These are phyloP conservation scores for Russula compacta DNA, from an alignment of 768 basidiomycete genomes.

Conservation along the genomic window DNA sequence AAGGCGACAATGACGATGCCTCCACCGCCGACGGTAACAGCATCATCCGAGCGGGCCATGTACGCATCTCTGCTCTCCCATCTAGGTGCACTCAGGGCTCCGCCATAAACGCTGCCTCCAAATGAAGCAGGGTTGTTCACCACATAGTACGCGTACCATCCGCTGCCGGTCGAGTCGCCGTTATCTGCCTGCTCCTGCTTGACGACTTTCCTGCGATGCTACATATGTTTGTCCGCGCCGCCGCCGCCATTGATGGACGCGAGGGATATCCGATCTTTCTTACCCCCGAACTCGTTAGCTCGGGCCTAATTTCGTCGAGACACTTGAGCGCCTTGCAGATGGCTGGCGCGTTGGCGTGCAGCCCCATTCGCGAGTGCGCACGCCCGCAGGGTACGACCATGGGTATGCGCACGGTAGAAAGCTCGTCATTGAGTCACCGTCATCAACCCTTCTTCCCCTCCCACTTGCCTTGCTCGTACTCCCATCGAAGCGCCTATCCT, in stretches of 20 bases:
- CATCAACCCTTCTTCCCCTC: conserved; percentile 22
- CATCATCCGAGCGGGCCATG: conserved; percentile 45
- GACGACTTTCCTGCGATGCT: conserved; percentile 61
- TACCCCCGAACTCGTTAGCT: conserved; percentile 79
- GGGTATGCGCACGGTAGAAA: conserved; percentile 3
- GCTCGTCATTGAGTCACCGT: conserved; percentile 30
- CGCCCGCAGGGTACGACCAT: conserved; percentile 21
- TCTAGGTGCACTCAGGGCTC: conserved; percentile 42
- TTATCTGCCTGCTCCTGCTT: conserved; percentile 70
- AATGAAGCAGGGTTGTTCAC: conserved; percentile 59
- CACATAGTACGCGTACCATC: conserved; percentile 57
- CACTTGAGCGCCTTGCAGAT: conserved; percentile 68
- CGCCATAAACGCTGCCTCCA: conserved; percentile 27
- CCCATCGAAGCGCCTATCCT: neutral
- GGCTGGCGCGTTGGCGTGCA: conserved; percentile 31
- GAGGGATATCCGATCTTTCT: conserved; percentile 88
- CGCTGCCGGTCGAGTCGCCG: conserved; percentile 79
- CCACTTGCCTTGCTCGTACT: conserved; percentile 18
- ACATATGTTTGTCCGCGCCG: conserved; percentile 55
- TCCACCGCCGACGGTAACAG: conserved; percentile 22
- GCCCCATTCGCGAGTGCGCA: conserved; percentile 39
- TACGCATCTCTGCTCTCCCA: conserved; percentile 63
- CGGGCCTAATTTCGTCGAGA: conserved; percentile 82
- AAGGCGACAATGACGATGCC: neutral
- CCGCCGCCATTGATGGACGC: conserved; percentile 64